These are phyloP conservation scores for Metroxylon sagu DNA, from an alignment of 176 grass and related monocot genomes.

Conservation along the genomic window DNA sequence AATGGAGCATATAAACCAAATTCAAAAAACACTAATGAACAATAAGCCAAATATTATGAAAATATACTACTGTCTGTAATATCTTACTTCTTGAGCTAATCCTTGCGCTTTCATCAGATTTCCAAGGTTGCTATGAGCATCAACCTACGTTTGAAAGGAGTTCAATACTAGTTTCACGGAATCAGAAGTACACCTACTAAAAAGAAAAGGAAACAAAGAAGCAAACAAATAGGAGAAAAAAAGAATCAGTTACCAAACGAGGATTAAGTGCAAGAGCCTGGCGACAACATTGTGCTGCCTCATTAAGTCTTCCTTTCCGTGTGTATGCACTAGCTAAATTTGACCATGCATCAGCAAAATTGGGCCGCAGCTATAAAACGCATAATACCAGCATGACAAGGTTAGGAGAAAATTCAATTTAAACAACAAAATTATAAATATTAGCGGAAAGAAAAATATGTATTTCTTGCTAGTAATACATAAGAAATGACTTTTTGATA, in stretches of 20 bases:
- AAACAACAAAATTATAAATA: conserved; percentile 1
- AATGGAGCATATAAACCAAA: not conserved
- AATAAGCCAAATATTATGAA: too few species aligned
- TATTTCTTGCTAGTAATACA: too few species aligned
- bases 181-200: conserved; percentile 1
- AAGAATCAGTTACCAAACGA: conserved; percentile 34
- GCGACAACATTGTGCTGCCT: conserved; percentile 91
- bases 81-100: conserved; percentile 67
- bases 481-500: too few species aligned
- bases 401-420: conserved; percentile 1
- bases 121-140: conserved; percentile 94
- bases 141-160: conserved; percentile 51
- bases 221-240: conserved; percentile 2
- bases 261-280: conserved; percentile 86
- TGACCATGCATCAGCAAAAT: conserved; percentile 97
- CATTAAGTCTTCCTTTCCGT: conserved; percentile 75
- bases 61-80: not conserved
- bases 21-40: not conserved
- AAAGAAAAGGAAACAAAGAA: not conserved
- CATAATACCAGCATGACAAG: conserved; percentile 12
- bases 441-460: not conserved
- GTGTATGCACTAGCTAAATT: conserved; percentile 98
- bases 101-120: conserved; percentile 98
- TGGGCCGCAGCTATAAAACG: conserved; percentile 57
- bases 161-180: not conserved